Percentiles rank a stretch among this genome's conserved stretches.
phyloP scores from a whole-genome alignment of 2,329 filamentous ascomycete genomes.

The Fragosphaeria purpurea region DNA sequence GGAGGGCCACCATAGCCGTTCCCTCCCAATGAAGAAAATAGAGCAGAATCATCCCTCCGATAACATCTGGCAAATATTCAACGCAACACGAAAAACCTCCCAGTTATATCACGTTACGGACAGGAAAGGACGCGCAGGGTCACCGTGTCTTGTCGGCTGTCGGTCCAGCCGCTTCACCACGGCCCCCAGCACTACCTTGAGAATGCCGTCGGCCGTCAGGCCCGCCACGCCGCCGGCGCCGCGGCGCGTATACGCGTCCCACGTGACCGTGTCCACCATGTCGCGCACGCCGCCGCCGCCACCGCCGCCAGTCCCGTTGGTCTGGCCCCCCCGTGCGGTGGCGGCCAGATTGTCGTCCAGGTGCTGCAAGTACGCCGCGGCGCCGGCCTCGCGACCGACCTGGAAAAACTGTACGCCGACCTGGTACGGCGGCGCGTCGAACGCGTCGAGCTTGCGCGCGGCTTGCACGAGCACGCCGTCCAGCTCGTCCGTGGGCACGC shows the following conservation, averaged over 20 bases:
- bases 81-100: not conserved
- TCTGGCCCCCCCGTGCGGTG: no score
- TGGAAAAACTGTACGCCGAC: slow-evolving; percentile 95
- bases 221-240: slow-evolving; percentile 26
- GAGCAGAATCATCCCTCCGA: no score
- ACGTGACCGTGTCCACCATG: slow-evolving; percentile 87
- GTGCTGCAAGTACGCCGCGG: slow-evolving; percentile 53
- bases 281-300: slow-evolving; percentile 51
- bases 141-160: not conserved
- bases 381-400: slow-evolving; percentile 61
- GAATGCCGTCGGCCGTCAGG: slow-evolving; percentile 59
- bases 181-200: slow-evolving; percentile 74
- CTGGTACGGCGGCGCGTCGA: slow-evolving; percentile 68
- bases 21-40: not conserved
- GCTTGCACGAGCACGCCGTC: slow-evolving; percentile 56
- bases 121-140: not conserved
- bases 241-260: slow-evolving; percentile 36
- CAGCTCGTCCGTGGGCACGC: slow-evolving; percentile 68
- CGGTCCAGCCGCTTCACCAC: slow-evolving; percentile 40
- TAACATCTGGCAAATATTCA: no score
- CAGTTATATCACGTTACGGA: not conserved
- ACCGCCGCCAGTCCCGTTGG: slow-evolving; percentile 24
- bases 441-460: slow-evolving; percentile 59
- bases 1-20: not conserved
- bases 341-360: slow-evolving; percentile 61